Evolutionary conservation across 768 basidiomycete genomes (phyloP), one percentile per base, ranked within the genome.

Genomic region (Naganishia antarctica): DNA sequence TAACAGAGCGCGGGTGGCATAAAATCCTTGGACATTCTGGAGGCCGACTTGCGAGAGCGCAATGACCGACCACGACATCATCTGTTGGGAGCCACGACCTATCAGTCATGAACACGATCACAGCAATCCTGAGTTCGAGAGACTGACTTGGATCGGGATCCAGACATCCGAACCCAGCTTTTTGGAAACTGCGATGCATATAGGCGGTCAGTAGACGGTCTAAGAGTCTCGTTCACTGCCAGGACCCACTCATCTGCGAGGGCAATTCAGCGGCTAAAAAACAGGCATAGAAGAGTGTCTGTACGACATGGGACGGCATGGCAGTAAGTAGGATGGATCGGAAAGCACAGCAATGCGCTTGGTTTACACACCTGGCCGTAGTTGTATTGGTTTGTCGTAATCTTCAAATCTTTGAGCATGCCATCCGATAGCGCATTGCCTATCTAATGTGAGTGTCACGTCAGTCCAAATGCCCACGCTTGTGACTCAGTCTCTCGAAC

Each of bases 221-320:
- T n/a, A n/a, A n/a, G n/a, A n/a, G n/a, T n/a, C n/a, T n/a, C n/a
- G n/a, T n/a, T n/a, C n/a, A n/a, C n/a, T n/a, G n/a, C n/a, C n/a
- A 18, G 5, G 21, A 50, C 61, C 45, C 29, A 62, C 61, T 66
- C 51, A 70, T 40, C 49, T 70, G 70, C 11, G 69, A 67, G 16
- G 70, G 72, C 12, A 71, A 61, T 44, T 71, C 70, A 13, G 70
- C 70, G 16, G 53, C 32, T 32, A 71, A 60, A 66, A 73, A 71
- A 31, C 57, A 66, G 25, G 66, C 43, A 60, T 71, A 70, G 51
- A 71, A 71, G 47, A 70, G 64, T 0, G 68, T 69, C 62, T 66
- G 58, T 28, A n/a, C n/a, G n/a, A n/a, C n/a, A n/a, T n/a, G n/a
- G n/a, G n/a, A n/a, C n/a, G n/a, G n/a, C n/a, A n/a, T n/a, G n/a